Evolutionary conservation across 1,284 basidiomycete genomes (phyloP).

Genomic region (Termitomyces sp.): DNA sequence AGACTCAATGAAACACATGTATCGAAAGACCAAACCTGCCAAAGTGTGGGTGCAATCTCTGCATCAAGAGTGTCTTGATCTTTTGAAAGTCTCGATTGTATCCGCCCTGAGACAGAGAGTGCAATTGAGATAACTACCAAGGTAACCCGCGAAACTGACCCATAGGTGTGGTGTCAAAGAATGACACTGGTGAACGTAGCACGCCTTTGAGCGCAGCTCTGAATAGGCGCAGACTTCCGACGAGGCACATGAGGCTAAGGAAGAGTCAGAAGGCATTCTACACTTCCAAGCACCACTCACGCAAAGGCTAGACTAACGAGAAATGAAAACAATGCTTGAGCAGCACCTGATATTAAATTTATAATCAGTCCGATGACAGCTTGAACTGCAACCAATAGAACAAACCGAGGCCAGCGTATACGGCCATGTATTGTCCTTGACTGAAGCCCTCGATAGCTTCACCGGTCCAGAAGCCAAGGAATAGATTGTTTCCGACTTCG

Average conservation of each 20-base stretch:
- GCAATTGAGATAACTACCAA: not conserved
- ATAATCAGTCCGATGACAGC: not conserved
- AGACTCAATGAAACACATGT: not conserved
- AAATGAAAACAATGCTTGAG: slow-evolving; percentile 54
- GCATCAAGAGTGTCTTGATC: slow-evolving; percentile 58
- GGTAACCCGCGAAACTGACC: slow-evolving; percentile 38
- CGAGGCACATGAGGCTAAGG: slow-evolving; percentile 50
- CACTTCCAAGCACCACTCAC: slow-evolving; percentile 29
- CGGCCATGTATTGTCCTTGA: slow-evolving; percentile 61
- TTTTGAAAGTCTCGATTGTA: slow-evolving; percentile 57
- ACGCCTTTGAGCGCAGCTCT: slow-evolving; percentile 51
- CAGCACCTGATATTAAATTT: slow-evolving; percentile 27
- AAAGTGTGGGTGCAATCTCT: slow-evolving; percentile 41
- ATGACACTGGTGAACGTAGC: slow-evolving; percentile 64
- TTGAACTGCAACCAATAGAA: not conserved
- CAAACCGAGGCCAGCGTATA: slow-evolving; percentile 60
- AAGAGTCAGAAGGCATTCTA: not conserved
- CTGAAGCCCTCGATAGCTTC: slow-evolving; percentile 42
- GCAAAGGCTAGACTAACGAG: slow-evolving; percentile 48
- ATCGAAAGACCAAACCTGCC: slow-evolving; percentile 24
- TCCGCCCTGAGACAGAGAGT: slow-evolving; percentile 38
- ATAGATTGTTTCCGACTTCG: slow-evolving; percentile 41
- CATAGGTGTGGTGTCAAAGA: slow-evolving; percentile 82
- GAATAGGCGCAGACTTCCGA: slow-evolving; percentile 61
- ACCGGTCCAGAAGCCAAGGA: slow-evolving; percentile 47